These are phyloP conservation scores for Murraya paniculata DNA, from an alignment of 345 rosid species.

Conservation along the genomic window DNA sequence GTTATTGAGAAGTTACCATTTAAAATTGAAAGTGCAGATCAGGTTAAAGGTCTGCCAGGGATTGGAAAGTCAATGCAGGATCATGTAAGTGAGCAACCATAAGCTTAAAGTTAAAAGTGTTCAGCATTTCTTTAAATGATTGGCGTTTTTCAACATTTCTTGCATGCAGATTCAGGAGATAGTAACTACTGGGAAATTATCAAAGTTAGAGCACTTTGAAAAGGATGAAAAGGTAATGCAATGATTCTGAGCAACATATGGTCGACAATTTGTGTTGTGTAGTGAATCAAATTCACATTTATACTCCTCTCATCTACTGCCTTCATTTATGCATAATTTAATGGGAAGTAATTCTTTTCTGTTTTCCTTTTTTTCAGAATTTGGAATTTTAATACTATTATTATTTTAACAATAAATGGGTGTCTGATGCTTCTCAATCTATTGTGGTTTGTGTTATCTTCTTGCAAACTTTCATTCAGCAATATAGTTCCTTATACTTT, in stretches of 20 bases:
- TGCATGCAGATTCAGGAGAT: constrained; percentile 89
- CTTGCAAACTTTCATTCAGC: neutral
- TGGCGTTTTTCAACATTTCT: neutral
- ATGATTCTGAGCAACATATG: neutral
- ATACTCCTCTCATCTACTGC: neutral
- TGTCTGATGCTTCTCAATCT: neutral
- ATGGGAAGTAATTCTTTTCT: neutral
- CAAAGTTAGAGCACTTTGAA: constrained; percentile 95
- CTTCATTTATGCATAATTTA: neutral
- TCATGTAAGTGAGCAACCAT: constrained; percentile 60
- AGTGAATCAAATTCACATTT: neutral
- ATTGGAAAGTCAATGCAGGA: constrained; percentile 96
- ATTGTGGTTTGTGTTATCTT: neutral
- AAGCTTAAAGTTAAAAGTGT: neutral
- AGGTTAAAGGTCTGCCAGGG: constrained; percentile 77
- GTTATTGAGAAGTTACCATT: constrained; percentile 85
- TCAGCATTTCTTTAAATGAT: constrained; percentile 4
- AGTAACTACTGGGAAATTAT: constrained; percentile 73
- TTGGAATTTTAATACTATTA: neutral
- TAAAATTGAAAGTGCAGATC: constrained; percentile 78
- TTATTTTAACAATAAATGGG: neutral
- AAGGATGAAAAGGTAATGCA: constrained; percentile 79
- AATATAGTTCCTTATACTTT: neutral
- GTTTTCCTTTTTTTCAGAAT: neutral
- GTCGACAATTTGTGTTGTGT: neutral